These are phyloP conservation scores for Camellia lanceoleosa DNA, from an alignment of 148 eudicot species.

Conservation along the genomic window DNA sequence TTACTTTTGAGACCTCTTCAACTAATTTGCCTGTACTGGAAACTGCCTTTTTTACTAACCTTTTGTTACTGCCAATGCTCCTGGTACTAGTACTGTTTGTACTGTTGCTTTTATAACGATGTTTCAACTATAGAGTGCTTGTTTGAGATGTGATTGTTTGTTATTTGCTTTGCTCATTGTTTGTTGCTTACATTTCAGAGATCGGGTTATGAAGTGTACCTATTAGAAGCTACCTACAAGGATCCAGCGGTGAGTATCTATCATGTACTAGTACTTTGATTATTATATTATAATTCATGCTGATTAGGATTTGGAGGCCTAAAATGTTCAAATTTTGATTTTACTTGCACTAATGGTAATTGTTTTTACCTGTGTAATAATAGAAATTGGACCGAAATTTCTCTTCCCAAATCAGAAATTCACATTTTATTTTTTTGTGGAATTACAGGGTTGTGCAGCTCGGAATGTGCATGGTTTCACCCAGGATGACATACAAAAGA, in stretches of 20 bases:
- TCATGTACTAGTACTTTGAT: constrained; percentile 6
- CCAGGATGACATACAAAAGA: constrained; percentile 68
- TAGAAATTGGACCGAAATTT: neutral
- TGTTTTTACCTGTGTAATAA: neutral
- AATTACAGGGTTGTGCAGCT: constrained; percentile 89
- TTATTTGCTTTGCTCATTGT: constrained; percentile 20
- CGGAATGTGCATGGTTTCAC: constrained; percentile 89
- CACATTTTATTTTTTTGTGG: neutral
- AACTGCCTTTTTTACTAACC: neutral
- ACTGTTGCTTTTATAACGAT: neutral
- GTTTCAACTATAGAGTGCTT: constrained; percentile 6
- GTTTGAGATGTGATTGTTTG: constrained; percentile 5
- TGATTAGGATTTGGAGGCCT: too few relatives aligned
- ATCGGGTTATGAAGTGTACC: constrained; percentile 90
- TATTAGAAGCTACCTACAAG: constrained; percentile 88
- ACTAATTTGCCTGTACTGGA: neutral
- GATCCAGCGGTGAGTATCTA: constrained; percentile 77
- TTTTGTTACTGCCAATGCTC: neutral
- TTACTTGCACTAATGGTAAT: too few relatives aligned
- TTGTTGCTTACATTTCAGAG: constrained; percentile 44
- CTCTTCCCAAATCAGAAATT: neutral
- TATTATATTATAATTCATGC: neutral
- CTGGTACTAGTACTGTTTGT: constrained; percentile 1
- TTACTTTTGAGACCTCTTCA: too few relatives aligned
- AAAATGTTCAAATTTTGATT: too few relatives aligned